Evolutionary conservation across 352 stramenopile species (phyloP), one percentile per base, ranked within the genome.

Genomic region (Phytophthora multivora): DNA sequence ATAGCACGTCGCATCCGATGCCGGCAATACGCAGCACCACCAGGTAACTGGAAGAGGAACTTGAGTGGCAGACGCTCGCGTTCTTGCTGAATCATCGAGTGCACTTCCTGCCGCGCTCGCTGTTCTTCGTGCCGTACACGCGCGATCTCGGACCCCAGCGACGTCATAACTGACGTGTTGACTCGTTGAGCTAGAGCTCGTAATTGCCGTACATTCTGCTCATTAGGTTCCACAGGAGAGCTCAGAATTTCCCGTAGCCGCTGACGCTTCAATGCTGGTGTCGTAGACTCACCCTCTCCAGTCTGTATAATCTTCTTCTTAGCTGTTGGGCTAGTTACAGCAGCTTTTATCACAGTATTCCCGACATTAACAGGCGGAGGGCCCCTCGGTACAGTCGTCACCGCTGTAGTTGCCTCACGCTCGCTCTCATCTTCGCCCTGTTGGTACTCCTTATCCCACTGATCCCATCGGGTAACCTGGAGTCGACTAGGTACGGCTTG

Each of bases 41-140:
- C 87, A 3, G 85, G 85, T 7, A 93, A 51, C 39, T 90, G 73
- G 33, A 92, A 95, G n/a, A 94, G 71, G 55, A 91, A 95, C 42
- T 86, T 86, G 11, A 93, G 73, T 9, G 86, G 84, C 23, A 95
- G 59, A 7, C 74, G 63, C 43, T 92, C 83, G 10, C 79, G 74
- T 41, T 90, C 66, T 11, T 69, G 51, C 30, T 86, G 73, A 53
- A 95, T 92, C 36, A 77, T 71, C 5, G 68, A 60, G 26, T 79
- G 69, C 47, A 83, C 77, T n/a, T 75, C 56, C 12, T 69, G 59
- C 1, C 77, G 79, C 41, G 81, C 53, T 1, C 61, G 61, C 7
- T 53, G 51, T 28, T 91, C 83, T 30, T 85, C 64, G 5, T 69
- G 48, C 2, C 66, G 59, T 2, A 88, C 51, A 12, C 71, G 57